Evolutionary conservation across 225 moss, liverwort and hornwort genomes (phyloP).

Genomic region (Antitrichia curtipendula): DNA sequence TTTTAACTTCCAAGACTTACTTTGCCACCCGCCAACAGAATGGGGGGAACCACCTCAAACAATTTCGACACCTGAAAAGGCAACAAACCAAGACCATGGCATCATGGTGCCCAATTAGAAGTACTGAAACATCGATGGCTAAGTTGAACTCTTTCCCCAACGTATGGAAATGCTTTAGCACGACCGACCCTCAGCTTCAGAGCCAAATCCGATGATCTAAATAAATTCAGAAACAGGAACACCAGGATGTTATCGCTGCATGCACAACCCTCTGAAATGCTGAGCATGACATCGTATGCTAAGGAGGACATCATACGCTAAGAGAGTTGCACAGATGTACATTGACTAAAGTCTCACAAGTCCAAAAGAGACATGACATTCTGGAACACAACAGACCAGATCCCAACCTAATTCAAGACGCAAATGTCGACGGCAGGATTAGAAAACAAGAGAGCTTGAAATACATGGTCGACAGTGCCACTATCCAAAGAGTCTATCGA

Average conservation of each 20-base stretch:
- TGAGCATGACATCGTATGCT: not conserved
- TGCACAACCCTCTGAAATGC: not conserved
- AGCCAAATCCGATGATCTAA: not conserved
- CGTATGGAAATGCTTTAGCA: not conserved
- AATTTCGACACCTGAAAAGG: slow-evolving; percentile 24
- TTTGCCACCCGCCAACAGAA: slow-evolving; percentile 40
- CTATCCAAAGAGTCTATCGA: not conserved
- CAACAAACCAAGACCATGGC: not conserved
- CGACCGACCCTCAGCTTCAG: not conserved
- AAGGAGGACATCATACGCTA: not conserved
- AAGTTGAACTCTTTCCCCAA: not conserved
- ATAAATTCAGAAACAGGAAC: not conserved
- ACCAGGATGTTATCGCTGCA: not conserved
- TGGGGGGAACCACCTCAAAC: slow-evolving; percentile 42
- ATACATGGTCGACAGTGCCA: not conserved
- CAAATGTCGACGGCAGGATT: not conserved
- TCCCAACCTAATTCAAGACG: not conserved
- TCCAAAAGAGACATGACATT: not conserved
- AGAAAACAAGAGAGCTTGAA: not conserved
- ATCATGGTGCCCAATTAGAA: not conserved
- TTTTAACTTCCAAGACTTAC: not conserved
- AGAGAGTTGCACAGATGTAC: not conserved
- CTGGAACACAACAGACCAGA: not conserved
- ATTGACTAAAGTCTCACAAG: not conserved
- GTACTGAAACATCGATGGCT: not conserved